These are phyloP conservation scores for Fraxinus excelsior DNA, from an alignment of 257 asterid genomes.

Conservation along the genomic window DNA sequence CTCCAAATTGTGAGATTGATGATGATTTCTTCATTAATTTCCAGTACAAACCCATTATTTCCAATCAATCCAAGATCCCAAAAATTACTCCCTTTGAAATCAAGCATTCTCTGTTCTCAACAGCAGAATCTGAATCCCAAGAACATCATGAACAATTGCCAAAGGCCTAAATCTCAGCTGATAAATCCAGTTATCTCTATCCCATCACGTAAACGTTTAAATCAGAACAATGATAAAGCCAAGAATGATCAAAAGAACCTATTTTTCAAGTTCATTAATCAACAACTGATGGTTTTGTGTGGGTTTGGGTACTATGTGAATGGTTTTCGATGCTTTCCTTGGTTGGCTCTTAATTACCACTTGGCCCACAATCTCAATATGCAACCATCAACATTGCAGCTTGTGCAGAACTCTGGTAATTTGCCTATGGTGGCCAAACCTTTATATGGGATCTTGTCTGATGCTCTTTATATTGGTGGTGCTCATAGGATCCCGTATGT, in stretches of 20 bases:
- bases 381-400: slow-evolving; percentile 77
- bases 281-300: slow-evolving; percentile 62
- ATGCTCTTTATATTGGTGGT: slow-evolving; percentile 75
- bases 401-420: slow-evolving; percentile 68
- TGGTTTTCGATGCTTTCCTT: slow-evolving; percentile 91
- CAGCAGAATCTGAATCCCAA: slow-evolving; percentile 33
- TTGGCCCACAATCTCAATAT: slow-evolving; percentile 64
- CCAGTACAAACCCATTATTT: slow-evolving; percentile 28
- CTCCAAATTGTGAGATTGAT: background rate
- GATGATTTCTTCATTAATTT: slow-evolving; percentile 46
- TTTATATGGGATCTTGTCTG: slow-evolving; percentile 80
- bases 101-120: slow-evolving; percentile 29
- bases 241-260: slow-evolving; percentile 34
- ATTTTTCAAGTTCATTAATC: slow-evolving; percentile 39
- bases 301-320: slow-evolving; percentile 88
- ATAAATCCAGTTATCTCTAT: slow-evolving; percentile 27
- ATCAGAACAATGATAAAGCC: slow-evolving; percentile 18
- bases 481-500: slow-evolving; percentile 84
- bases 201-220: slow-evolving; percentile 33
- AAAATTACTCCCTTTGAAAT: slow-evolving; percentile 16
- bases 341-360: slow-evolving; percentile 83
- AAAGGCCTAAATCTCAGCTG: slow-evolving; percentile 28
- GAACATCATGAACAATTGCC: slow-evolving; percentile 29
- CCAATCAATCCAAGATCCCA: slow-evolving; percentile 24
- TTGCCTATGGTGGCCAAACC: slow-evolving; percentile 95